Evolutionary conservation across 2,329 filamentous ascomycete species (phyloP).

Genomic region (Tolypocladium tundrense): DNA sequence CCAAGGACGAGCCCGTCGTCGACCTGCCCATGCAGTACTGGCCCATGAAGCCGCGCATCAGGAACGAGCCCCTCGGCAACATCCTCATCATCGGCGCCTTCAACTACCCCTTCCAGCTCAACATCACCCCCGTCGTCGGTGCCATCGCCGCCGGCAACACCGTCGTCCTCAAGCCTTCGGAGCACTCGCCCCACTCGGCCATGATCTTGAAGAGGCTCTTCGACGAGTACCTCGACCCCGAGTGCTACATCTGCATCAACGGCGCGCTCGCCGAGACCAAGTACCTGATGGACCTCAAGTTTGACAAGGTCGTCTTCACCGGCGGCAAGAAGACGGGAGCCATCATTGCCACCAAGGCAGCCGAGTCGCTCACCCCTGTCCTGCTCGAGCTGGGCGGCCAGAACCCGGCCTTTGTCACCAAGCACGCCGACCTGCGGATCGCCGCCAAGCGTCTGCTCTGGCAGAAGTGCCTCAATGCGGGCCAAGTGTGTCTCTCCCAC

Average conservation of each 20-base stretch:
- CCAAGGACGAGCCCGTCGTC: slow-evolving; percentile 65
- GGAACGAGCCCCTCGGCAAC: slow-evolving; percentile 78
- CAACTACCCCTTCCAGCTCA: slow-evolving; percentile 86
- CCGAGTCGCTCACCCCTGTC: slow-evolving; percentile 78
- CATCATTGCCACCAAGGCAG: slow-evolving; percentile 83
- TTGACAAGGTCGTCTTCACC: slow-evolving; percentile 98
- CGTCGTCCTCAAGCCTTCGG: slow-evolving; percentile 82
- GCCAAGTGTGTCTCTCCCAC: slow-evolving; percentile 86
- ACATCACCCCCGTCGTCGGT: slow-evolving; percentile 68
- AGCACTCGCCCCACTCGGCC: slow-evolving; percentile 66
- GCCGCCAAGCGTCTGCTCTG: slow-evolving; percentile 79
- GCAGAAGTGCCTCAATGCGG: slow-evolving; percentile 79
- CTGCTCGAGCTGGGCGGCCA: slow-evolving; percentile 81
- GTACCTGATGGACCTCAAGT: slow-evolving; percentile 74
- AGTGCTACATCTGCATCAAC: slow-evolving; percentile 69
- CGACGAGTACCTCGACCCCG: slow-evolving; percentile 63
- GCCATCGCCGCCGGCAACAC: slow-evolving; percentile 91
- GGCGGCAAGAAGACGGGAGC: slow-evolving; percentile 69
- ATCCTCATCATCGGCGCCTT: slow-evolving; percentile 83
- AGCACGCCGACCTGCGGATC: slow-evolving; percentile 66
- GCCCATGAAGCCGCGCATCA: slow-evolving; percentile 62
- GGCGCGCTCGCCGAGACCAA: slow-evolving; percentile 73
- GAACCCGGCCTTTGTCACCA: slow-evolving; percentile 88
- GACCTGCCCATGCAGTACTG: slow-evolving; percentile 61
- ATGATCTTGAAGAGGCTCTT: slow-evolving; percentile 73